Evolutionary conservation across 2,329 filamentous ascomycete genomes (phyloP), one percentile per base, ranked within the genome.

Genomic region (Curvularia lunata): DNA sequence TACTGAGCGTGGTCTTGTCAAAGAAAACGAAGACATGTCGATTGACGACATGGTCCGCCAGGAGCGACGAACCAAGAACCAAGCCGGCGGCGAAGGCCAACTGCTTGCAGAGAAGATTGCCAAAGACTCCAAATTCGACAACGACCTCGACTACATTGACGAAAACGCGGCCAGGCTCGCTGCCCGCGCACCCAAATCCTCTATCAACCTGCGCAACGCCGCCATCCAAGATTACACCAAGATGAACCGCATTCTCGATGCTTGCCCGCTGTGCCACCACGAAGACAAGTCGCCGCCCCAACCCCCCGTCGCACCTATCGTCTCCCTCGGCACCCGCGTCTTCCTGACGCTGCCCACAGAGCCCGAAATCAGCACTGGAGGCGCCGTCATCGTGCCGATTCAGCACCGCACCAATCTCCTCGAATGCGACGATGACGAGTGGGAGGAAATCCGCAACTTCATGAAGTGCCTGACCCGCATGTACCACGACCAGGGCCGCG

Each of bases 401-500:
- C 86, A 92, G 66, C 95, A 99, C 75, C 88, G 89, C 51, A 87
- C 84, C 23, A 99, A 98, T 75, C 86, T 99, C 0, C 82, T 99
- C n/a, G 94, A 97, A 77, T 99, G 95, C 76, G 94, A 98, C 76
- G 94, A 99, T 72, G 95, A 99, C 73, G 95, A 99, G 75, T 99
- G 96, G 96, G 95, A 99, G 74, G 95, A 99, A 78, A 89, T 99
- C 5, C 90, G 95, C 63, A 99, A 99, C 76, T 99, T 99, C 74
- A 98, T 98, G 94, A 99, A 99, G 80, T 90, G 87, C 57, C 83
- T 99, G 19, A 97, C 90, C 4, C 88, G 94, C 43, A 90, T 97
- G 86, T 99, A 98, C 78, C 92, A 96, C 79, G 90, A 93, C 42
- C 92, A 96, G 76, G 92, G 93, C 10, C 90, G 91, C 50, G 91